These are phyloP conservation scores for Globisporangium yorkense DNA, from an alignment of 352 stramenopile genomes.

Conservation along the genomic window DNA sequence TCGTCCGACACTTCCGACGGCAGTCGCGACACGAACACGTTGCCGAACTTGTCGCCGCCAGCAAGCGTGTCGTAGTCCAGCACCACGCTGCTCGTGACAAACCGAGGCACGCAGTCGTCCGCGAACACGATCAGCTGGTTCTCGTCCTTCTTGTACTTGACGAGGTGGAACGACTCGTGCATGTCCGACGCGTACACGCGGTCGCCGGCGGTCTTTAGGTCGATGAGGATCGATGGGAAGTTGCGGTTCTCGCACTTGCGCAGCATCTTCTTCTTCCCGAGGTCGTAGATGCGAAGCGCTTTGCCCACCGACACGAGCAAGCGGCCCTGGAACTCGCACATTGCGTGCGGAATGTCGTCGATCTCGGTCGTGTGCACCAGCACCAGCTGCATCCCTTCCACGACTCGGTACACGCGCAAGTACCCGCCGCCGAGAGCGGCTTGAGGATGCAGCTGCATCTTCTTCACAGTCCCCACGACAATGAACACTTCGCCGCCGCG, in stretches of 20 bases:
- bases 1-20: conserved; percentile 92
- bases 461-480: conserved; percentile 94
- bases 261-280: conserved; percentile 98
- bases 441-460: conserved; percentile 92
- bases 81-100: conserved; percentile 80
- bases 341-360: conserved; percentile 94
- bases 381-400: conserved; percentile 90
- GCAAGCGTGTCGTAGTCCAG: conserved; percentile 99
- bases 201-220: conserved; percentile 92
- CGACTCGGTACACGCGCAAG: conserved; percentile 92
- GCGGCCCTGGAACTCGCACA: conserved; percentile 97
- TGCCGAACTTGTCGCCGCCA: conserved; percentile 98
- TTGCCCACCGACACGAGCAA: conserved; percentile 96
- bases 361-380: conserved; percentile 96
- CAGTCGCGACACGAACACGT: conserved; percentile 95
- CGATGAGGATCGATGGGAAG: conserved; percentile 91
- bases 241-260: conserved; percentile 97
- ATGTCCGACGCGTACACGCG: conserved; percentile 96
- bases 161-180: conserved; percentile 94
- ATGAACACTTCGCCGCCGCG: conserved; percentile 96
- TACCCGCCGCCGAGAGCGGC: conserved; percentile 54
- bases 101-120: conserved; percentile 90
- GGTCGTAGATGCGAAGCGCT: conserved; percentile 96
- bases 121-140: conserved; percentile 97
- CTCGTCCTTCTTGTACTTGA: conserved; percentile 96